phyloP scores from a whole-genome alignment of 2,329 filamentous ascomycete species.

The Phoma sp. region DNA sequence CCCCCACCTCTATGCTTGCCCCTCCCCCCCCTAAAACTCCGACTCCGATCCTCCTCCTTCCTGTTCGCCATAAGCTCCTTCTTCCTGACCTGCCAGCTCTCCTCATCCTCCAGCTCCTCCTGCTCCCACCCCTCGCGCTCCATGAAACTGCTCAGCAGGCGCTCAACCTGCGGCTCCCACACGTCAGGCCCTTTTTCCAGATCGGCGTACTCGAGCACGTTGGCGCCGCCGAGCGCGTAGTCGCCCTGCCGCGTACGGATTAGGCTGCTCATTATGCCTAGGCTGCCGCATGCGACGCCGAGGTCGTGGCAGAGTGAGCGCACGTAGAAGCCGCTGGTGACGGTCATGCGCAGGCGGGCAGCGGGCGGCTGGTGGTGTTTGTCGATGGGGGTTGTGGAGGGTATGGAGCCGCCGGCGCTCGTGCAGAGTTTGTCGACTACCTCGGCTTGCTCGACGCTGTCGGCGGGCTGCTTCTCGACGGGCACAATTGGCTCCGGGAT shows the following conservation, averaged over 20 bases:
- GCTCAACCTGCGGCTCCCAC: slow-evolving; percentile 78
- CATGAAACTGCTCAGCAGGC: slow-evolving; percentile 62
- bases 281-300: slow-evolving; percentile 79
- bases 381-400: slow-evolving; percentile 1
- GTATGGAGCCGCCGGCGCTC: not conserved
- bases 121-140: slow-evolving; percentile 48
- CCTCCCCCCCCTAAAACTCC: slow-evolving; percentile 27
- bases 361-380: slow-evolving; percentile 62
- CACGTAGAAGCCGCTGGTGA: slow-evolving; percentile 96
- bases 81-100: slow-evolving; percentile 50
- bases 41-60: slow-evolving; percentile 28
- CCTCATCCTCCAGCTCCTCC: slow-evolving; percentile 38
- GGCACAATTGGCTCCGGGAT: slow-evolving; percentile 11
- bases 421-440: slow-evolving; percentile 1
- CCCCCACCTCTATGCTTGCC: slow-evolving; percentile 16
- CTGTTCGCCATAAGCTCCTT: slow-evolving; percentile 44
- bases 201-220: slow-evolving; percentile 80
- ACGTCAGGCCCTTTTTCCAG: slow-evolving; percentile 76
- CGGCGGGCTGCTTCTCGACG: slow-evolving; percentile 10
- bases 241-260: slow-evolving; percentile 81
- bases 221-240: slow-evolving; percentile 71
- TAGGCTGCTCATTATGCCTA: slow-evolving; percentile 85
- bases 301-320: slow-evolving; percentile 92
- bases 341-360: slow-evolving; percentile 84
- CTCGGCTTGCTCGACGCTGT: slow-evolving; percentile 4